Evolutionary conservation across 768 basidiomycete genomes (phyloP), one percentile per base, ranked within the genome.

Genomic region (Amanita exitialis): DNA sequence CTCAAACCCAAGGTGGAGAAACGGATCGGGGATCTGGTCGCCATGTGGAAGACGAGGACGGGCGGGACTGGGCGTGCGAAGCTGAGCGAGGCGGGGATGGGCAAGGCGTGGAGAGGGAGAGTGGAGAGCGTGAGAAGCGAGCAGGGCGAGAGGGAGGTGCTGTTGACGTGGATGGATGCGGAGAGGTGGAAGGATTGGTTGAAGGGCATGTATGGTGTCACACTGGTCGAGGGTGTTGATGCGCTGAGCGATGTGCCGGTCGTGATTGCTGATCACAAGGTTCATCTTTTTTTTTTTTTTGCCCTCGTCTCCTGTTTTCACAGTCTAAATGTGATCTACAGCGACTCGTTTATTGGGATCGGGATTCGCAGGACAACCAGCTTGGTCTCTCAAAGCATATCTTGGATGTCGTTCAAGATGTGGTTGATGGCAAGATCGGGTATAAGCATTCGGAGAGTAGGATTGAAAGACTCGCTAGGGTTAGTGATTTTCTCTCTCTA

Each of bases 81-180:
- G 30, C 70, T n/a, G n/a, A n/a, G n/a, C n/a, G n/a, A n/a, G n/a
- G n/a, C n/a, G n/a, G n/a, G n/a, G n/a, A n/a, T 10, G 21, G 13
- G 27, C 1, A 4, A 15, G 16, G 23, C 28, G 9, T 10, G 39
- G 49, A n/a, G 16, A 3, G 49, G 49, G 7, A 13, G 20, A 6
- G 50, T 43, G 32, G 42, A 44, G 21, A 51, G 18, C 3, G 50
- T 51, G 34, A 44, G 37, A 34, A 37, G 12, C 13, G 50, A 51
- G 21, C n/a, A 8, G 21, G 23, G 27, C 1, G 42, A 51, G 34
- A 66, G 75, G 32, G 76, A 80, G 38, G 83, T 95, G 0, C 78
- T 93, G 44, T 96, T 93, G 66, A 76, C 84, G 7, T 92, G 86
- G 84, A 92, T 96, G 79, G 90, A 99, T 60, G 78, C 72, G 2